Conservation (phyloP, 2,329 filamentous ascomycete species). For the Sphaerostilbella broomeana region DNA sequence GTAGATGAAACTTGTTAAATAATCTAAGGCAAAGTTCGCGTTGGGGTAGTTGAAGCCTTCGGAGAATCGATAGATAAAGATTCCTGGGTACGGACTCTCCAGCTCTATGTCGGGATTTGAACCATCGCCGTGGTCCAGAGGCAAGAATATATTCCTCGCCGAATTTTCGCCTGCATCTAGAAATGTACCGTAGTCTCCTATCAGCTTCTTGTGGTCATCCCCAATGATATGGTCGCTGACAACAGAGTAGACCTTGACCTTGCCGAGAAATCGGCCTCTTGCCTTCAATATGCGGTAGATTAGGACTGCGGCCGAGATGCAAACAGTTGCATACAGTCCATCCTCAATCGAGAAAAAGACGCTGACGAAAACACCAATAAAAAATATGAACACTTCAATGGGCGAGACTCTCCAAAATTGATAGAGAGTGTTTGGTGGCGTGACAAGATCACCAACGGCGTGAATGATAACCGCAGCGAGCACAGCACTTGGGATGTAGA, state of each 20-base stretch:
- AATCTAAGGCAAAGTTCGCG: slow-evolving; percentile 79
- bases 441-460: slow-evolving; percentile 87
- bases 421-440: slow-evolving; percentile 83
- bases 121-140: slow-evolving; percentile 79
- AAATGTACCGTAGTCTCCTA: slow-evolving; percentile 53
- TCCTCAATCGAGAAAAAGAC: slow-evolving; percentile 85
- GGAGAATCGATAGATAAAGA: slow-evolving; percentile 93
- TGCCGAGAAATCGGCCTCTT: slow-evolving; percentile 74
- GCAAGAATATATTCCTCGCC: slow-evolving; percentile 75
- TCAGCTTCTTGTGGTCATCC: slow-evolving; percentile 42
- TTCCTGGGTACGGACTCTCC: slow-evolving; percentile 77
- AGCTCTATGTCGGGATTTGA: slow-evolving; percentile 79
- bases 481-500: slow-evolving; percentile 78
- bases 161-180: slow-evolving; percentile 39
- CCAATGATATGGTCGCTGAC: slow-evolving; percentile 68
- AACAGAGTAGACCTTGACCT: slow-evolving; percentile 63
- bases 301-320: slow-evolving; percentile 67
- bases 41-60: slow-evolving; percentile 98
- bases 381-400: slow-evolving; percentile 85
- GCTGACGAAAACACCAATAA: slow-evolving; percentile 84
- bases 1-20: slow-evolving; percentile 63
- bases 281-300: slow-evolving; percentile 80
- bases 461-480: slow-evolving; percentile 91
- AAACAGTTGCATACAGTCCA: slow-evolving; percentile 84
- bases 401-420: slow-evolving; percentile 94